Conservation (phyloP, 306 rosid genomes). For the Casuarina cunninghamiana region DNA sequence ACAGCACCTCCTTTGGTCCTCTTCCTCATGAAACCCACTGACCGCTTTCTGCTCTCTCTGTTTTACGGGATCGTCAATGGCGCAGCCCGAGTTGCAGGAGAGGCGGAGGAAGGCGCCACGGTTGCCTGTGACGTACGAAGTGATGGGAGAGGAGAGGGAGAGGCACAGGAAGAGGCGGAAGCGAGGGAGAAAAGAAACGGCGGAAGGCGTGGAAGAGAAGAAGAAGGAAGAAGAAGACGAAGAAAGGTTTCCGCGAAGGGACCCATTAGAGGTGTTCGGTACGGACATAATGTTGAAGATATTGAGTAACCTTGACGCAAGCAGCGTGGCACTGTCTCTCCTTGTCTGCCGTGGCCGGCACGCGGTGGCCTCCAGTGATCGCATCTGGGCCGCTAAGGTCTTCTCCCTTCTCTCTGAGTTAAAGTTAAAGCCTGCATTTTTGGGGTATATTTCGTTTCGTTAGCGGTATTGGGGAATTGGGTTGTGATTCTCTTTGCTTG, state of each 20-base stretch:
- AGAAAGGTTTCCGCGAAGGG: constrained; percentile 3
- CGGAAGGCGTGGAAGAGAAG: constrained; percentile 12
- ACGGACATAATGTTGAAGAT: constrained; percentile 32
- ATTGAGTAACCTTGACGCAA: constrained; percentile 40
- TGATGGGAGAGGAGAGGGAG: background rate
- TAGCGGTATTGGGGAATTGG: background rate
- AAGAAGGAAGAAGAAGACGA: background rate
- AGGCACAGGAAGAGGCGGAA: constrained; percentile 14
- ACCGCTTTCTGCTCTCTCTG: background rate
- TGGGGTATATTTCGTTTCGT: background rate
- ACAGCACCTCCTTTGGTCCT: background rate
- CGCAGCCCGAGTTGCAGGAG: background rate
- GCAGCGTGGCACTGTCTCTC: constrained; percentile 51
- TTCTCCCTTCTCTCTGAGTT: background rate
- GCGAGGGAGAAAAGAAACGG: background rate
- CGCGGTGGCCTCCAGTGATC: constrained; percentile 42
- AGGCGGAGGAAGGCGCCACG: background rate
- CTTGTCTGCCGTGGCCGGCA: constrained; percentile 43
- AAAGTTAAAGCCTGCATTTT: background rate
- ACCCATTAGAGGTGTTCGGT: constrained; percentile 42
- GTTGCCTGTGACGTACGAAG: background rate
- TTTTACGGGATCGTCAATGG: background rate
- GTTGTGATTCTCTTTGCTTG: background rate
- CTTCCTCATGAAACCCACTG: background rate
- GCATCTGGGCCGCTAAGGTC: constrained; percentile 47